These are phyloP conservation scores for Ophiostoma sp. DNA, from an alignment of 2,329 filamentous ascomycete species.

Conservation along the genomic window DNA sequence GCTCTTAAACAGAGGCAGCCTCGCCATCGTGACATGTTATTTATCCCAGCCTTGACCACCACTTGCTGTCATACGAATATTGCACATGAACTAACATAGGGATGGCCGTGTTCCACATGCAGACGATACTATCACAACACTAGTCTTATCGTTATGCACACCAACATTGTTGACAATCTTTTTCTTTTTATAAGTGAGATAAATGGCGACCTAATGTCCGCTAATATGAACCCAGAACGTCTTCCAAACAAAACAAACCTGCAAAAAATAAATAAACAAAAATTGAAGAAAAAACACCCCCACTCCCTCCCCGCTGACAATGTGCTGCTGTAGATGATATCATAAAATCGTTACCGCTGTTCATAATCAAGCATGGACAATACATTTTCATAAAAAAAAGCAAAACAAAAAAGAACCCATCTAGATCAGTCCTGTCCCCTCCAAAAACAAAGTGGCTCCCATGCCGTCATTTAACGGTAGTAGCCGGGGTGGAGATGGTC, in stretches of 20 bases:
- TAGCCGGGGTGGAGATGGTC: slow-evolving; percentile 46
- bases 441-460: neutral
- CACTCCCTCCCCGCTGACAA: neutral
- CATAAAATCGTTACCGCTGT: slow-evolving; percentile 23
- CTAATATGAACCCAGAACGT: neutral
- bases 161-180: neutral
- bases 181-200: neutral
- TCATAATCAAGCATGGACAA: slow-evolving; percentile 6
- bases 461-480: slow-evolving; percentile 29
- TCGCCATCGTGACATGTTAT: neutral
- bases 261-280: neutral
- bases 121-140: neutral
- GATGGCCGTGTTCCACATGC: neutral
- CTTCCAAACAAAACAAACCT: neutral
- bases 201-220: neutral
- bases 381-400: neutral
- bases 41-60: neutral
- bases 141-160: neutral
- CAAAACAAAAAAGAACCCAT: neutral
- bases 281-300: neutral
- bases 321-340: slow-evolving; percentile 12
- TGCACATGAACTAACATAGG: neutral
- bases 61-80: neutral
- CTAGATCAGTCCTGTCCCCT: neutral
- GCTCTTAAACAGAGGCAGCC: neutral